Percentiles rank a stretch among this genome's conserved stretches.
phyloP scores from a whole-genome alignment of 2,329 filamentous ascomycete species.

The Aureobasidium sp. region DNA sequence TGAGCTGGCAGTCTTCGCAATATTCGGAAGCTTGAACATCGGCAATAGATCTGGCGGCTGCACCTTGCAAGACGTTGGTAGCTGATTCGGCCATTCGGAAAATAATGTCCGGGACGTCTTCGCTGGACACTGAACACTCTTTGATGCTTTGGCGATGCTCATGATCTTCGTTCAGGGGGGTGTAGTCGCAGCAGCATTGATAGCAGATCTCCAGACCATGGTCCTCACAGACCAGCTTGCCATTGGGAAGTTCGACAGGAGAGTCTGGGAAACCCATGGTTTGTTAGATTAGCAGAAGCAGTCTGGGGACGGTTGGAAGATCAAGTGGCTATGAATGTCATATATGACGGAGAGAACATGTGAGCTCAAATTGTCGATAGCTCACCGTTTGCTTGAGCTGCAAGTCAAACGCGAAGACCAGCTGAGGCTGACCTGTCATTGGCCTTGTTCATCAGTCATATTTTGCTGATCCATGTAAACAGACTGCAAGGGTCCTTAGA shows the following conservation, averaged over 20 bases:
- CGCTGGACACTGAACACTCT: background rate
- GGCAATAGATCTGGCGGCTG: background rate
- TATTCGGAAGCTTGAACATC: background rate
- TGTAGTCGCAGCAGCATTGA: background rate
- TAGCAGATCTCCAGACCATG: background rate
- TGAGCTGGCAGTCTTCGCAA: background rate
- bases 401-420: background rate
- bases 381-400: background rate
- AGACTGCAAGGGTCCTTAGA: too few species aligned
- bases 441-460: too few species aligned
- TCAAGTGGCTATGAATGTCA: background rate
- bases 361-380: background rate
- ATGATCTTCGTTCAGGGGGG: background rate
- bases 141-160: background rate
- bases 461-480: too few species aligned
- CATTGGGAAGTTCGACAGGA: background rate
- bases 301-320: background rate
- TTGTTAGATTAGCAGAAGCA: background rate
- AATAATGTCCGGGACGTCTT: background rate
- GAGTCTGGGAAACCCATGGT: background rate
- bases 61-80: background rate
- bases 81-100: background rate
- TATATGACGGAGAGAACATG: background rate
- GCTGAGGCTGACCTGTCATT: too few species aligned
- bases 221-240: background rate